Percentiles rank a stretch among this genome's conserved stretches.
Evolutionary conservation across 305 asterid species (phyloP).

Genomic region (Fraxinus dipetala): DNA sequence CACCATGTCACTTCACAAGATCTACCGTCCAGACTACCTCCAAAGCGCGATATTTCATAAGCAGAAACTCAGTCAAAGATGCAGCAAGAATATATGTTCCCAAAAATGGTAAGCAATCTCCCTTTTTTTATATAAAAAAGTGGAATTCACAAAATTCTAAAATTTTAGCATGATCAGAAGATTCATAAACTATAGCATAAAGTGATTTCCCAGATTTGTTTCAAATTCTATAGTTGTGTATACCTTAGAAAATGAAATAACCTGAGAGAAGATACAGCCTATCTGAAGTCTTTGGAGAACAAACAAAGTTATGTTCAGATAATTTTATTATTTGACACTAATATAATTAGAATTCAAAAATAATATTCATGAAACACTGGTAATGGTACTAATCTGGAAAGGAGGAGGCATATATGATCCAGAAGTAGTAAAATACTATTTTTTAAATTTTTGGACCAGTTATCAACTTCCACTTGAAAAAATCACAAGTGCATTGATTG

Average conservation of each 20-base stretch:
- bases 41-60: background rate
- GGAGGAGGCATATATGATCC: background rate
- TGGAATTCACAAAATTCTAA: background rate
- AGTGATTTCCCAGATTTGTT: background rate
- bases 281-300: background rate
- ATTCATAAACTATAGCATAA: background rate
- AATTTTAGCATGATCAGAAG: background rate
- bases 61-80: background rate
- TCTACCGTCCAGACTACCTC: slow-evolving; percentile 2
- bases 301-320: background rate
- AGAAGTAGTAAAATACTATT: background rate
- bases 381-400: background rate
- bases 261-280: background rate
- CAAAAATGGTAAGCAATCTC: background rate
- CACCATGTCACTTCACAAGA: background rate
- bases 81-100: background rate
- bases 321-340: background rate
- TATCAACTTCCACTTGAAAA: background rate
- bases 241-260: background rate
- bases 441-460: background rate
- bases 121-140: background rate
- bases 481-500: background rate
- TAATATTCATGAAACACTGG: background rate
- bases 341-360: background rate
- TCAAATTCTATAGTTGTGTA: background rate